These are phyloP conservation scores for Pelargonium hybrid DNA, from an alignment of 441 rosid genomes.

Conservation along the genomic window DNA sequence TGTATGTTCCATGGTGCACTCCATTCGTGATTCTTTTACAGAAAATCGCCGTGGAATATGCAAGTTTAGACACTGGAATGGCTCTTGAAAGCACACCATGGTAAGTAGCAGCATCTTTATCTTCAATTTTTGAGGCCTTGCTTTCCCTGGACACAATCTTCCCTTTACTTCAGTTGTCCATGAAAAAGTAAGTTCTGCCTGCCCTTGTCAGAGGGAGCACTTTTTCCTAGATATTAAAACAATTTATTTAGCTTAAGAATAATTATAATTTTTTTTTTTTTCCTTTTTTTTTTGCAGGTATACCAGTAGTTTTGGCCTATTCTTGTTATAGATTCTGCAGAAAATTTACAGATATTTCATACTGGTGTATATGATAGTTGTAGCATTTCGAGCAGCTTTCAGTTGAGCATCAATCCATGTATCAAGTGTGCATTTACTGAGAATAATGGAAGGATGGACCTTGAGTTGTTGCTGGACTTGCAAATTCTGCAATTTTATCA, in stretches of 20 bases:
- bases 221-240: neutral
- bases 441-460: neutral
- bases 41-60: constrained; percentile 80
- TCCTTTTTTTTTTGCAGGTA: neutral
- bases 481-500: neutral
- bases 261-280: neutral
- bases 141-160: neutral
- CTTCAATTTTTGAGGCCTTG: neutral
- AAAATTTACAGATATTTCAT: neutral
- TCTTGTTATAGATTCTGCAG: constrained; percentile 2
- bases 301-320: neutral
- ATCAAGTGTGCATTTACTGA: neutral
- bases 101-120: constrained; percentile 18
- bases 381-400: neutral
- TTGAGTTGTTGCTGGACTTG: constrained; percentile 1
- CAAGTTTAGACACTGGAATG: constrained; percentile 62
- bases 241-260: neutral
- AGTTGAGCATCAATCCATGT: neutral
- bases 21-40: constrained; percentile 58
- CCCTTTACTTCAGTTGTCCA: neutral
- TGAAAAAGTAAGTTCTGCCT: neutral
- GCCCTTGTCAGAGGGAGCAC: neutral
- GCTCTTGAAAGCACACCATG: constrained; percentile 29
- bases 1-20: constrained; percentile 55
- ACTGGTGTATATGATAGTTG: neutral